Conservation (phyloP, 305 asterid genomes). For the Fraxinus sp. region DNA sequence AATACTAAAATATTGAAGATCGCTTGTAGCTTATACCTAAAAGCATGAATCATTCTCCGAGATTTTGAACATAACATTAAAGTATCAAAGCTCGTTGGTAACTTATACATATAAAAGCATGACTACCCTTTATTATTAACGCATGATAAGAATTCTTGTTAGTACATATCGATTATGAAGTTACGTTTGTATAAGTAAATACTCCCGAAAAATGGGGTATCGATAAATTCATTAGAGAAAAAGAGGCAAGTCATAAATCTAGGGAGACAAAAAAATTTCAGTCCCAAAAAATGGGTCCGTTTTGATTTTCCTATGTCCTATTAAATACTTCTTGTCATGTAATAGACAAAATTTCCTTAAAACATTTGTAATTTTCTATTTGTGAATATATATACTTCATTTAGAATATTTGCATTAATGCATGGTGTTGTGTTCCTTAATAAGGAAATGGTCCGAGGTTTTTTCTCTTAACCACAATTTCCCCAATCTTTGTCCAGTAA, state of each 20-base stretch:
- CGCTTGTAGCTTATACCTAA: background rate
- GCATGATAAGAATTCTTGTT: too few species aligned
- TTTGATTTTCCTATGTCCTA: background rate
- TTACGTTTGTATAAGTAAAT: too few species aligned
- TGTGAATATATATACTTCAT: background rate
- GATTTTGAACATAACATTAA: background rate
- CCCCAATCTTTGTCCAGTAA: background rate
- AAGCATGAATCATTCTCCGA: background rate
- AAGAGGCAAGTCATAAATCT: background rate
- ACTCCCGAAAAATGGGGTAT: too few species aligned
- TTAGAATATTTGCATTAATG: background rate
- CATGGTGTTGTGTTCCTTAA: background rate
- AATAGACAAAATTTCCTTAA: background rate
- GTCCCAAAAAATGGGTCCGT: background rate
- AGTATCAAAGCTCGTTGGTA: background rate
- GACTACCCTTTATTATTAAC: background rate
- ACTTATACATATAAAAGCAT: background rate
- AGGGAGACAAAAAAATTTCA: background rate
- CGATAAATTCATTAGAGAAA: background rate
- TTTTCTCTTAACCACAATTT: slow-evolving; percentile 39
- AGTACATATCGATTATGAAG: too few species aligned
- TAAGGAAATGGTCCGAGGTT: slow-evolving; percentile 36
- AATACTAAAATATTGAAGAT: background rate
- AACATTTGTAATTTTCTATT: background rate
- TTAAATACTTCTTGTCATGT: background rate